A percentile compares a stretch with the other conserved stretches of the same genome.
Conservation (phyloP, 2,329 filamentous ascomycete genomes). For the Venturia asperata region DNA sequence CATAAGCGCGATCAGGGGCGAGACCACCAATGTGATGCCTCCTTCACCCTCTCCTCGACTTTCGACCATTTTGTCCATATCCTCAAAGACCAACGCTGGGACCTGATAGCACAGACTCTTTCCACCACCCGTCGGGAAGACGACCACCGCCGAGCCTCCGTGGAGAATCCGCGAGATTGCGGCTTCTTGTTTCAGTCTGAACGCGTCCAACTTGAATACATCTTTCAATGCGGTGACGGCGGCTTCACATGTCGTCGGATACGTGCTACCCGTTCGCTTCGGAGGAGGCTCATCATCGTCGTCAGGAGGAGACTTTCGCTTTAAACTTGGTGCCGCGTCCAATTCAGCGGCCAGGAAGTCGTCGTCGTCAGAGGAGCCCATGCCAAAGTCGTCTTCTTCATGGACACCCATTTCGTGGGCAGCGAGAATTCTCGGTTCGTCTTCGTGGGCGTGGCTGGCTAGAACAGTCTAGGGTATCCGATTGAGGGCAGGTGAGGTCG, state of each 20-base stretch:
- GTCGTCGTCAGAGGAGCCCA: slow-evolving; percentile 25
- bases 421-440: too few species aligned
- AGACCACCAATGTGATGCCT: slow-evolving; percentile 86
- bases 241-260: slow-evolving; percentile 5
- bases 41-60: slow-evolving; percentile 59
- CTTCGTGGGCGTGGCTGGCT: neutral
- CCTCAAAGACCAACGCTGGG: slow-evolving; percentile 38
- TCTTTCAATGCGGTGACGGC: slow-evolving; percentile 32
- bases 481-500: neutral
- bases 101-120: slow-evolving; percentile 39
- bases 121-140: slow-evolving; percentile 39
- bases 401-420: neutral
- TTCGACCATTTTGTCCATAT: slow-evolving; percentile 52
- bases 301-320: neutral
- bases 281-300: neutral
- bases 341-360: slow-evolving; percentile 22
- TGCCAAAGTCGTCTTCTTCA: slow-evolving; percentile 25
- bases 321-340: neutral
- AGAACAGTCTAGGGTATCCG: too few species aligned
- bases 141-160: slow-evolving; percentile 38
- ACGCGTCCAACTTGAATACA: slow-evolving; percentile 37
- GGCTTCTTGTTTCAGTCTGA: slow-evolving; percentile 41
- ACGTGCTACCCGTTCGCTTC: slow-evolving; percentile 1
- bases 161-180: slow-evolving; percentile 39
- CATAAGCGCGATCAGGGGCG: slow-evolving; percentile 83